Percentiles rank a stretch among this genome's conserved stretches.
phyloP scores from a whole-genome alignment of 371 early-diverging fungal species.

The Mucor velutinosus region DNA sequence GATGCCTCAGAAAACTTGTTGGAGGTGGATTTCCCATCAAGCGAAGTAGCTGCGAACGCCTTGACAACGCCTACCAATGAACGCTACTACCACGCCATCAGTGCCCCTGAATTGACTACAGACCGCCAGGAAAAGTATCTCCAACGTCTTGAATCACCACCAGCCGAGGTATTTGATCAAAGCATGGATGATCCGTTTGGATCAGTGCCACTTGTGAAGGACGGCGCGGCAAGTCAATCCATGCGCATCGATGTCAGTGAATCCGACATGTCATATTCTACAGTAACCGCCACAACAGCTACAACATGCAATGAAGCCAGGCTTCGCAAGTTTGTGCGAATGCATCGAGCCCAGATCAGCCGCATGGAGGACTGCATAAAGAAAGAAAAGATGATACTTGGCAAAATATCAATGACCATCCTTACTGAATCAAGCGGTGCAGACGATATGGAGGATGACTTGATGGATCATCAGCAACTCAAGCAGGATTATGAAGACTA shows the following conservation, averaged over 20 bases:
- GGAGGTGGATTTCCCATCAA: conserved; percentile 42
- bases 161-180: conserved; percentile 25
- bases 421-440: conserved; percentile 30
- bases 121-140: conserved; percentile 32
- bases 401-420: conserved; percentile 63
- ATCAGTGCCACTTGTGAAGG: not conserved
- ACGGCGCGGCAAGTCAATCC: not conserved
- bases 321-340: conserved; percentile 56
- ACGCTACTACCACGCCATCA: conserved; percentile 2
- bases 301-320: not conserved
- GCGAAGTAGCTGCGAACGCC: conserved; percentile 25
- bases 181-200: conserved; percentile 8
- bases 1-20: conserved; percentile 43
- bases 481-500: conserved; percentile 43
- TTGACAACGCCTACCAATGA: conserved; percentile 41
- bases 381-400: conserved; percentile 78
- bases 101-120: conserved; percentile 3
- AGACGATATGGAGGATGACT: conserved; percentile 22
- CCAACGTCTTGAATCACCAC: conserved; percentile 43
- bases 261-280: not conserved
- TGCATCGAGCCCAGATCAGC: conserved; percentile 80
- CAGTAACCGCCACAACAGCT: not conserved
- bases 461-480: conserved; percentile 28
- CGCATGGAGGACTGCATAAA: conserved; percentile 75
- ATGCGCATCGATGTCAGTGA: not conserved